Evolutionary conservation across 371 early-diverging fungal species (phyloP).

Genomic region (Dinochytrium kinnereticum): DNA sequence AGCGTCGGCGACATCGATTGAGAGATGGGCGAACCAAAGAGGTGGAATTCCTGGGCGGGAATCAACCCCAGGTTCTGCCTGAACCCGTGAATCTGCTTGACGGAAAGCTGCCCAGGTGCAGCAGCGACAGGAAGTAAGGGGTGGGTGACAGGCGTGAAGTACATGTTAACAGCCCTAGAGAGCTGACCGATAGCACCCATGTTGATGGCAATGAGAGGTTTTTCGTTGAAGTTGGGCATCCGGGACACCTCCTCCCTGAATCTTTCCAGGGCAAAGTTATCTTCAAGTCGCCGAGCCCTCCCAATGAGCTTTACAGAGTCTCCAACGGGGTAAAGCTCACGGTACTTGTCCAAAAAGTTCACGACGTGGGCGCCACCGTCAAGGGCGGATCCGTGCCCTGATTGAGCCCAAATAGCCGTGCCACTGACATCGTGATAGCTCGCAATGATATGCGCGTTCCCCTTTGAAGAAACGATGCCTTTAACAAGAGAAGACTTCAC

Average conservation of each 20-base stretch:
- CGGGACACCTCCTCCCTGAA: slow-evolving; percentile 56
- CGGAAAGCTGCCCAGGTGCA: slow-evolving; percentile 94
- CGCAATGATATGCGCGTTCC: slow-evolving; percentile 74
- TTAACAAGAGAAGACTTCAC: slow-evolving; percentile 50
- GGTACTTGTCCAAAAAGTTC: slow-evolving; percentile 64
- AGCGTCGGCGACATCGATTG: slow-evolving; percentile 89
- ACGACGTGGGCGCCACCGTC: slow-evolving; percentile 29
- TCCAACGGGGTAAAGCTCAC: slow-evolving; percentile 58
- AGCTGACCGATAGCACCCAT: slow-evolving; percentile 91
- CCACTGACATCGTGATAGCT: slow-evolving; percentile 89
- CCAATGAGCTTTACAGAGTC: slow-evolving; percentile 94
- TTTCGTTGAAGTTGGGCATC: slow-evolving; percentile 34
- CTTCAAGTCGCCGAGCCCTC: slow-evolving; percentile 69
- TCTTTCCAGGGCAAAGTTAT: slow-evolving; percentile 77
- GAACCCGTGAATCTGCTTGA: slow-evolving; percentile 76
- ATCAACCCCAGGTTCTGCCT: slow-evolving; percentile 74
- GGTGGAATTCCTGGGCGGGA: slow-evolving; percentile 71
- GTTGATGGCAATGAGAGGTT: slow-evolving; percentile 89
- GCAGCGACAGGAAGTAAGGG: slow-evolving; percentile 76
- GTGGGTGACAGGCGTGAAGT: slow-evolving; percentile 94
- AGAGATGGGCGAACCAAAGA: slow-evolving; percentile 92
- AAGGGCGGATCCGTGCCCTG: slow-evolving; percentile 17
- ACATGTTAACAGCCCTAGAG: slow-evolving; percentile 84
- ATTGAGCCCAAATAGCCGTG: slow-evolving; percentile 62
- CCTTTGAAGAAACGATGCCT: slow-evolving; percentile 58